Conservation (phyloP, 2,329 filamentous ascomycete genomes). For the Botryotinia narcissicola region DNA sequence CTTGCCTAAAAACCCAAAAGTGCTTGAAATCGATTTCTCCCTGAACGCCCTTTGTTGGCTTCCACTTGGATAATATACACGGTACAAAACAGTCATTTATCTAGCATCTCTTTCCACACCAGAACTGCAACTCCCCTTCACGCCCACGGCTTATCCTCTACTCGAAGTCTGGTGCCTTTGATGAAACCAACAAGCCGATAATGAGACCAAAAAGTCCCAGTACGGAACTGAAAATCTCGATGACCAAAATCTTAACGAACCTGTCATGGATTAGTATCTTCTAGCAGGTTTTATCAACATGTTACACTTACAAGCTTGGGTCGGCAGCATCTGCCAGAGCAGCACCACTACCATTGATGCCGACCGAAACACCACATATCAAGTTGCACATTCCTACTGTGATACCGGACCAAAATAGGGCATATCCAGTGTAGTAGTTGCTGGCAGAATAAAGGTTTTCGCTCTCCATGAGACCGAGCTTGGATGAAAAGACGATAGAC, state of each 20-base stretch:
- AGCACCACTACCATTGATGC: conserved; percentile 96
- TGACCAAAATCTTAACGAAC: conserved; percentile 97
- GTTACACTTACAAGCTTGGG: conserved; percentile 70
- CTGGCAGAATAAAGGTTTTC: conserved; percentile 68
- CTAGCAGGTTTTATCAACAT: background rate
- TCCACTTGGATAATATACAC: conserved; percentile 30
- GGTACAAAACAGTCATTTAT: conserved; percentile 22
- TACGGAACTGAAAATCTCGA: conserved; percentile 99
- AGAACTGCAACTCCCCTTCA: background rate
- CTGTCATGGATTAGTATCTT: conserved; percentile 46
- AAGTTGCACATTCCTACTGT: conserved; percentile 96
- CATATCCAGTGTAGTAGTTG: conserved; percentile 92
- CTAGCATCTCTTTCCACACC: conserved; percentile 12
- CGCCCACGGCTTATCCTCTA: conserved; percentile 3
- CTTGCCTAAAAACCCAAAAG: conserved; percentile 21
- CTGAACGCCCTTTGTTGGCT: conserved; percentile 27
- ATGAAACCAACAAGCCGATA: conserved; percentile 82
- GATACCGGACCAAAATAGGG: conserved; percentile 92
- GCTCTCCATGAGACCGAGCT: conserved; percentile 65
- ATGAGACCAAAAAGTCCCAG: conserved; percentile 95
- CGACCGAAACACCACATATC: conserved; percentile 92
- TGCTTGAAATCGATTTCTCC: conserved; percentile 27
- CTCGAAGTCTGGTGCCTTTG: conserved; percentile 74
- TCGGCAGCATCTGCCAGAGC: conserved; percentile 95
- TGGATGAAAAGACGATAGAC: conserved; percentile 95